Conservation (phyloP, 805 yeast genomes). For the Cyberlindnera bimundalis region DNA sequence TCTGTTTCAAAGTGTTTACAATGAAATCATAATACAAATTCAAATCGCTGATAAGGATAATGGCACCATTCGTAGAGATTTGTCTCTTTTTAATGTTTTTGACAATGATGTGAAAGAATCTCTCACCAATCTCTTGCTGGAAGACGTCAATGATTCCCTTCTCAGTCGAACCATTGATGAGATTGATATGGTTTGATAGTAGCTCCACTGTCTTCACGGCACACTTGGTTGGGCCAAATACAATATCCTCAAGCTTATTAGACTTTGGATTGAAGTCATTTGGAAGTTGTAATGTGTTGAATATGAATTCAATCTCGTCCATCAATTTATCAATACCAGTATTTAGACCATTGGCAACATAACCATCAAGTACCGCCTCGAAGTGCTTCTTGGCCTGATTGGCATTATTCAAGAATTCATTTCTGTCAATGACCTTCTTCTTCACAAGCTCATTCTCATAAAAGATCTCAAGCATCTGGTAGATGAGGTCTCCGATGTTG, state of each 20-base stretch:
- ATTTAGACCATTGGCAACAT: slow-evolving; percentile 89
- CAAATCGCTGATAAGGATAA: slow-evolving; percentile 75
- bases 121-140: slow-evolving; percentile 88
- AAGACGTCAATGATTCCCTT: slow-evolving; percentile 86
- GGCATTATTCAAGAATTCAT: slow-evolving; percentile 75
- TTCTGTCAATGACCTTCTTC: slow-evolving; percentile 58
- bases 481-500: slow-evolving; percentile 86
- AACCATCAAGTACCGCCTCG: slow-evolving; percentile 78
- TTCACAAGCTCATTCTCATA: slow-evolving; percentile 75
- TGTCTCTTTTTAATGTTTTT: slow-evolving; percentile 72
- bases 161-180: slow-evolving; percentile 80
- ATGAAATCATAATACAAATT: slow-evolving; percentile 77
- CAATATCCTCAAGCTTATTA: slow-evolving; percentile 14
- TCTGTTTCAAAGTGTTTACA: slow-evolving; percentile 51
- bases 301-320: slow-evolving; percentile 69
- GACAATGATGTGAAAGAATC: slow-evolving; percentile 73
- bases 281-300: slow-evolving; percentile 51
- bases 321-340: slow-evolving; percentile 88
- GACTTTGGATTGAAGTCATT: slow-evolving; percentile 57
- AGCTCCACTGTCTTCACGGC: slow-evolving; percentile 61
- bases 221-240: slow-evolving; percentile 55
- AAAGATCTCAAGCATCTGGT: slow-evolving; percentile 88
- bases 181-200: slow-evolving; percentile 64
- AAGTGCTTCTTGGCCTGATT: slow-evolving; percentile 76
- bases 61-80: slow-evolving; percentile 79